A percentile compares a stretch with the other conserved stretches of the same genome.
These are phyloP conservation scores for Ajuga chamaepitys DNA, from an alignment of 257 asterid species.

Conservation along the genomic window DNA sequence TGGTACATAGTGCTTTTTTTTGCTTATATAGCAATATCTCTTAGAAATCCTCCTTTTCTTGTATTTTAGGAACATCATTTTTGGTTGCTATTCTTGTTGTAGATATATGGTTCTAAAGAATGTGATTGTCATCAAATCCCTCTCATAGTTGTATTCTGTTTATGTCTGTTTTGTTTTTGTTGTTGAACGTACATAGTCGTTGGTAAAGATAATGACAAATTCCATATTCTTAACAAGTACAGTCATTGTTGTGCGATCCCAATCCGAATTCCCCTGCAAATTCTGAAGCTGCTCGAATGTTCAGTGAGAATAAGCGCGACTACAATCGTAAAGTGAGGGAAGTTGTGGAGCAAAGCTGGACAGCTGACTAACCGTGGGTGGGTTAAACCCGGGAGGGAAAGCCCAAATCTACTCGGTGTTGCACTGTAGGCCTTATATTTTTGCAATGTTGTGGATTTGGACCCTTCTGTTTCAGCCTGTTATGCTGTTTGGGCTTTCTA, in stretches of 20 bases:
- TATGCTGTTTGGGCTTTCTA: not conserved
- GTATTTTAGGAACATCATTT: no score
- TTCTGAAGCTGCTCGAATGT: conserved; percentile 85
- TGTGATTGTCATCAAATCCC: no score
- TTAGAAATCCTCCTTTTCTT: no score
- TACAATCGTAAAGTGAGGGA: conserved; percentile 75
- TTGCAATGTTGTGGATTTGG: not conserved
- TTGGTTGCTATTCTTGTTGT: no score
- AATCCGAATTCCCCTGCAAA: conserved; percentile 88
- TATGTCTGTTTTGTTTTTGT: no score
- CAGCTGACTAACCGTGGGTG: conserved; percentile 46
- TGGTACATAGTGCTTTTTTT: not conserved
- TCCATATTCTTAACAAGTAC: conserved; percentile 9
- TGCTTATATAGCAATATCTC: no score
- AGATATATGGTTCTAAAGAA: no score
- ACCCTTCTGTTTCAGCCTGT: conserved; percentile 4
- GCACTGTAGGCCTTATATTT: not conserved
- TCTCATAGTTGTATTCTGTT: no score
- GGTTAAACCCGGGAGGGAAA: no score
- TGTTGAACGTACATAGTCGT: no score
- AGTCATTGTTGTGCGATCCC: conserved; percentile 85
- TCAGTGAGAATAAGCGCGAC: conserved; percentile 73
- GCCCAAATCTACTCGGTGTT: not conserved
- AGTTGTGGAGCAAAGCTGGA: conserved; percentile 88
- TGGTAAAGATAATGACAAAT: not conserved